Base-by-base conservation (phyloP, 192 early-diverging fungal species). In the Coemansia sp. region DNA sequence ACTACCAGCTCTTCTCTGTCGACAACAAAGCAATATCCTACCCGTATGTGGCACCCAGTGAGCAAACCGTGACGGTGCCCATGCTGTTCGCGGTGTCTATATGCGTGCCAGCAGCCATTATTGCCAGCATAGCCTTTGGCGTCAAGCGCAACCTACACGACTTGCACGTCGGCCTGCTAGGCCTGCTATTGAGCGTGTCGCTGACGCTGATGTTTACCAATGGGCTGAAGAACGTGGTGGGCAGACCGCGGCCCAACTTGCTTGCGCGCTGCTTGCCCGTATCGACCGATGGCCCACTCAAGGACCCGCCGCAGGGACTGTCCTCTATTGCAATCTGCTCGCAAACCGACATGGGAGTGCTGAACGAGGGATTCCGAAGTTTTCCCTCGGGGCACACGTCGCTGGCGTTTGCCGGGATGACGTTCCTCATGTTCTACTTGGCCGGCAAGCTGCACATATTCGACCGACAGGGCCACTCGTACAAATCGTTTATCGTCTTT, bases 361-460 rank as follows among this genome's bases (percentile, higher is more conserved):
- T 96, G 56, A 68, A 67, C 53, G 92, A 95, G 65, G 94, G 92
- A 0, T 88, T 93, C 66, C 90, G 89, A 75, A 89, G 87, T 65
- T 98, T 95, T 60, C 90, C 91, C 1, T 91, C 89, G 8, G 95
- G 95, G 3, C 95, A 98, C 72, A 86, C 95, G 1, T 91, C 90
- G 24, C 86, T 89, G 60, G 80, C 87, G 5, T 91, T 91, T 79
- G 88, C 87, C 5, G 91, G 91, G 1, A 63, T 92, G 58, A 84
- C 85, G 14, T 92, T 84, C 58, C 62, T 92, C 26, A 82, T 83
- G 34, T 70, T 87, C 34, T 91, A 83, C 53, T 69, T 92, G 40
- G 91, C 88, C 33, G 91, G 89, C 38, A 91, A 92, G 60, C 80
- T 92, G 42, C 86, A 89, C 33, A 31, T 92, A 16, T 76, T 78